phyloP scores from a whole-genome alignment of 108 stramenopile species.

The Fragilaria crotonensis region DNA sequence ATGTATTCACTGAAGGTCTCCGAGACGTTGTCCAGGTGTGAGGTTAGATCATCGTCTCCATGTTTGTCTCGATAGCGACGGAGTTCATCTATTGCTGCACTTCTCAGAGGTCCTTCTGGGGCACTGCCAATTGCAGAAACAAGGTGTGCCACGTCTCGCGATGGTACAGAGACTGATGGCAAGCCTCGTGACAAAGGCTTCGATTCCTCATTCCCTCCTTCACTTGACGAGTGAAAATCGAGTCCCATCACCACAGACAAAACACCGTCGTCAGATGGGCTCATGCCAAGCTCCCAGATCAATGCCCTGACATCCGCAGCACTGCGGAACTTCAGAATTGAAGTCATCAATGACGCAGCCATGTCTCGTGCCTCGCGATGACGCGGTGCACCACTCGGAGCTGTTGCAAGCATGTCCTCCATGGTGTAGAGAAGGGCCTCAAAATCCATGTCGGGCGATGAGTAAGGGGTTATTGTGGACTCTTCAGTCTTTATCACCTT shows the following conservation, averaged over 20 bases:
- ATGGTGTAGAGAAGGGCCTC: constrained; percentile 46
- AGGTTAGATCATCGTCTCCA: constrained; percentile 50
- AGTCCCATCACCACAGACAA: not conserved
- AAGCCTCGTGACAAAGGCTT: not conserved
- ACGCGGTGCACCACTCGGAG: not conserved
- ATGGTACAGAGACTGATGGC: not conserved
- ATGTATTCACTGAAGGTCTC: constrained; percentile 52
- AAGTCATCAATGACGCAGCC: not conserved
- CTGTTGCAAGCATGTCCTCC: constrained; percentile 22
- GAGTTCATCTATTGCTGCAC: constrained; percentile 43
- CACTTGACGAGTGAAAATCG: not conserved
- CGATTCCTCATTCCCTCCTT: not conserved
- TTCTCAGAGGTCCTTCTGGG: constrained; percentile 38
- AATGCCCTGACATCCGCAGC: not conserved
- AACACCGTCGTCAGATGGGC: not conserved
- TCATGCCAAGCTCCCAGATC: not conserved
- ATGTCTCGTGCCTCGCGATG: not conserved
- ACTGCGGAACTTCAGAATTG: constrained; percentile 9
- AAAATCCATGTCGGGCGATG: constrained; percentile 33
- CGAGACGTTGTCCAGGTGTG: constrained; percentile 56
- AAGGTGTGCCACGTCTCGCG: constrained; percentile 25
- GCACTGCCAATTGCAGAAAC: constrained; percentile 58
- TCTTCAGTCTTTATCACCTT: constrained; percentile 67
- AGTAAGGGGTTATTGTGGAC: constrained; percentile 22
- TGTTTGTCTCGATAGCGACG: constrained; percentile 30